Evolutionary conservation across 2,329 filamentous ascomycete species (phyloP).

Genomic region (Fusarium nelsonii): DNA sequence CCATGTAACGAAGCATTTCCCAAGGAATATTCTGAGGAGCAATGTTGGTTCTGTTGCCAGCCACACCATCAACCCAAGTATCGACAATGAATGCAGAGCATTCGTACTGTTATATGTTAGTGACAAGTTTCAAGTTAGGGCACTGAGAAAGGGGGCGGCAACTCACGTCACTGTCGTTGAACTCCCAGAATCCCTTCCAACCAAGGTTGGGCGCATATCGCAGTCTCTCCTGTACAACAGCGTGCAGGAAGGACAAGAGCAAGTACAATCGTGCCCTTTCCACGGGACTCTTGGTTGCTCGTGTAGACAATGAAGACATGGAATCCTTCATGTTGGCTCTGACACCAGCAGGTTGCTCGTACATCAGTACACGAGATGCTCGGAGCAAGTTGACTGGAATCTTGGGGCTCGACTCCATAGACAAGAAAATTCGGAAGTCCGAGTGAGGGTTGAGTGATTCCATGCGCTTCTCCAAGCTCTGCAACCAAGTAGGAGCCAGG

Average conservation of each 20-base stretch:
- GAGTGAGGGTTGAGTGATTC: conserved; percentile 93
- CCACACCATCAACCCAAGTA: conserved; percentile 87
- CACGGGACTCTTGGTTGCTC: conserved; percentile 84
- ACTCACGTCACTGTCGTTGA: conserved; percentile 98
- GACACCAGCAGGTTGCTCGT: conserved; percentile 97
- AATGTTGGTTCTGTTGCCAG: conserved; percentile 89
- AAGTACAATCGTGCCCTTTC: conserved; percentile 92
- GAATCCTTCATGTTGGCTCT: conserved; percentile 99
- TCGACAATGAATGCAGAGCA: conserved; percentile 97
- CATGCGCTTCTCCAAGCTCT: conserved; percentile 96
- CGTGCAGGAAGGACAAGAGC: conserved; percentile 92
- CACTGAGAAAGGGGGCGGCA: background rate
- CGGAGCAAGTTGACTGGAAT: conserved; percentile 96
- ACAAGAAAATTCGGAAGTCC: conserved; percentile 94
- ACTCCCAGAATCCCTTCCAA: conserved; percentile 99
- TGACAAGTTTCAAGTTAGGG: background rate
- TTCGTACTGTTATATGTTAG: conserved; percentile 76
- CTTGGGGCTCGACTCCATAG: conserved; percentile 97
- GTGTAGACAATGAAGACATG: conserved; percentile 81
- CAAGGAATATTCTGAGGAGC: conserved; percentile 94
- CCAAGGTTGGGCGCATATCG: conserved; percentile 93
- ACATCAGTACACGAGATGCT: conserved; percentile 94
- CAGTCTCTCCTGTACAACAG: conserved; percentile 92
- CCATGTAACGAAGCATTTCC: conserved; percentile 91
- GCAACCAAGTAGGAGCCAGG: conserved; percentile 93